Percentiles rank a stretch among this genome's conserved stretches.
These are phyloP conservation scores for Paramecium sonneborni DNA, from an alignment of 73 alveolate species.

Conservation along the genomic window DNA sequence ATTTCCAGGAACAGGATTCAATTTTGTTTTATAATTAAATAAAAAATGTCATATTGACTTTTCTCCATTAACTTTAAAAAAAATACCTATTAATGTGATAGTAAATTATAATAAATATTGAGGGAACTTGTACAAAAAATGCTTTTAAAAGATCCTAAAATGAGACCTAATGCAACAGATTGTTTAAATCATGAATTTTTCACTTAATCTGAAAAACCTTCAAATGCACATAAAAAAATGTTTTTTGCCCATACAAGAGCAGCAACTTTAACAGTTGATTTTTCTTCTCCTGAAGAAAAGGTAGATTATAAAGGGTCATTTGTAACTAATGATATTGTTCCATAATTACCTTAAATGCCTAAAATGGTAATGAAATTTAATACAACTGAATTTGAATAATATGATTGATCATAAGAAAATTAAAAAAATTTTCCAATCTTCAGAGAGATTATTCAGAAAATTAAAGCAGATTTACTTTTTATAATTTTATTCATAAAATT, in stretches of 20 bases:
- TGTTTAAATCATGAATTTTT: conserved; percentile 14
- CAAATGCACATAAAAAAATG: neutral
- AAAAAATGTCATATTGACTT: conserved; percentile 24
- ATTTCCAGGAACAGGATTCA: conserved; percentile 35
- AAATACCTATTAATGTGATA: neutral
- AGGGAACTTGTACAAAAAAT: conserved; percentile 21
- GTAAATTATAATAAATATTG: neutral
- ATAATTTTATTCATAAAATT: no score
- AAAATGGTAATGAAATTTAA: conserved; percentile 13
- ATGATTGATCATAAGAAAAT: neutral
- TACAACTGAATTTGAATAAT: conserved; percentile 28
- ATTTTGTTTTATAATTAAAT: neutral
- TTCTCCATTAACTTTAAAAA: neutral
- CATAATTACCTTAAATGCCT: neutral
- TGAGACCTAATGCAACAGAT: neutral
- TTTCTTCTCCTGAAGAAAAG: neutral
- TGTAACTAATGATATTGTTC: conserved; percentile 1
- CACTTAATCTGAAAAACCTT: neutral
- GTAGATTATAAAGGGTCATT: conserved; percentile 10
- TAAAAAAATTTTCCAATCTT: neutral
- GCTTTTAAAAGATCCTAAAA: conserved; percentile 23
- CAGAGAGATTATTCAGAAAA: neutral
- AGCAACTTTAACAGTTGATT: neutral
- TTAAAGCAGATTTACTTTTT: no score
- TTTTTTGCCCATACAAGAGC: neutral